These are phyloP conservation scores for Gomphus sp. DNA, from an alignment of 1,284 basidiomycete species.

Conservation along the genomic window DNA sequence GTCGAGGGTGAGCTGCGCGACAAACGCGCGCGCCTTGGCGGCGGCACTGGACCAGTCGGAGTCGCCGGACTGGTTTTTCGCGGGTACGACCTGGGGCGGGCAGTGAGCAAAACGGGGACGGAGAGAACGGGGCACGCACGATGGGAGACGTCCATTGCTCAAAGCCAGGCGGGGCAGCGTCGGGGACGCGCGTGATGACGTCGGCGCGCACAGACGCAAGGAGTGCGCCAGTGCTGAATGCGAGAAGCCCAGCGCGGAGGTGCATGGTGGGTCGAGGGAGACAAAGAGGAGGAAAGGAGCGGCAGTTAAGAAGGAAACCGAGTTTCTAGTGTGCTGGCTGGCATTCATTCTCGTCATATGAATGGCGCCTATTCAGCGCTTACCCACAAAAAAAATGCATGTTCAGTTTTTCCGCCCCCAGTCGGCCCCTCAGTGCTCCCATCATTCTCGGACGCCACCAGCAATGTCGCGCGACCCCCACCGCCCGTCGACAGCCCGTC, in stretches of 20 bases:
- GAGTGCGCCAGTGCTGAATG: background rate
- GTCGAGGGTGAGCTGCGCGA: slow-evolving; percentile 30
- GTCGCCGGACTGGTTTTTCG: slow-evolving; percentile 1
- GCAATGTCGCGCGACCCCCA: too few relatives aligned
- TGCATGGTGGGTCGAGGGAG: background rate
- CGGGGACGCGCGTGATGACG: slow-evolving; percentile 8
- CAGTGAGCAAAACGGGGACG: background rate
- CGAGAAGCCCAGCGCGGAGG: background rate
- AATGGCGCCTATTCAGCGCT: too few relatives aligned
- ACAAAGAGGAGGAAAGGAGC: too few relatives aligned
- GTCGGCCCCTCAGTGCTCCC: too few relatives aligned
- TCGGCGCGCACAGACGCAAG: background rate
- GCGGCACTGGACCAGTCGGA: slow-evolving; percentile 34
- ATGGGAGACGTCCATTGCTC: slow-evolving; percentile 5
- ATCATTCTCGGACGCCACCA: too few relatives aligned
- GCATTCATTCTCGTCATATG: too few relatives aligned
- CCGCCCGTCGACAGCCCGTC: too few relatives aligned
- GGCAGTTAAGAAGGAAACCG: too few relatives aligned
- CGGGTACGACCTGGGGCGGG: background rate
- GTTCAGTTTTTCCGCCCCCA: too few relatives aligned
- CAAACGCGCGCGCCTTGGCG: slow-evolving; percentile 35
- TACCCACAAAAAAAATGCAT: too few relatives aligned
- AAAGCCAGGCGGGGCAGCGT: slow-evolving; percentile 7
- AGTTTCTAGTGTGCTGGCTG: too few relatives aligned
- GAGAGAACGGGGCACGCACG: background rate